A percentile compares a stretch with the other conserved stretches of the same genome.
phyloP scores from a whole-genome alignment of 495 filamentous ascomycete genomes.

The Thermothielavioides terrestris region DNA sequence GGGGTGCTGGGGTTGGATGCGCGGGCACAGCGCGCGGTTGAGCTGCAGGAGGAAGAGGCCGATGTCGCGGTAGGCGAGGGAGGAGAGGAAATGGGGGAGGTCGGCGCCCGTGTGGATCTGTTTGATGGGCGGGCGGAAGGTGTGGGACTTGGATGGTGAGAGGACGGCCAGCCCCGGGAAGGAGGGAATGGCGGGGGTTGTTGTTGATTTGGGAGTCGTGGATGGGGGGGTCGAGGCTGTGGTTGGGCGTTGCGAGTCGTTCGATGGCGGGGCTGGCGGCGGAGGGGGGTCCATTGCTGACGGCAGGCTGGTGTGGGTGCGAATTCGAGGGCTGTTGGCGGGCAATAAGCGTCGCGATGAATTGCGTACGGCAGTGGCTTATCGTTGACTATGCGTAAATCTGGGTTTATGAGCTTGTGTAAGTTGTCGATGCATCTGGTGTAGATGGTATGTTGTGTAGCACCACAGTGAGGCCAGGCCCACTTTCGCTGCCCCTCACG shows the following conservation, averaged over 20 bases:
- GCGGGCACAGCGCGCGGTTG: constrained; percentile 77
- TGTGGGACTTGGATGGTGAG: constrained; percentile 27
- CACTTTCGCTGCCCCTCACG: no score
- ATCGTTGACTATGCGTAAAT: no score
- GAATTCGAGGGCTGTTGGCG: background rate
- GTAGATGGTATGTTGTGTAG: no score
- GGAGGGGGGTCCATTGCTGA: constrained; percentile 4
- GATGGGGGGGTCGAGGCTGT: background rate
- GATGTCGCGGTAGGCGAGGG: constrained; percentile 77
- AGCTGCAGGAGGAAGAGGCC: constrained; percentile 81
- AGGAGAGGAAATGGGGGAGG: constrained; percentile 65
- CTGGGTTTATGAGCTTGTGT: no score
- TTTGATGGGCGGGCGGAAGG: constrained; percentile 55
- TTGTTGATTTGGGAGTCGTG: background rate
- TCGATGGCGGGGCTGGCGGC: background rate
- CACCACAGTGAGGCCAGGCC: no score
- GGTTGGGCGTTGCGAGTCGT: no score
- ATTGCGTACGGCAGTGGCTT: no score
- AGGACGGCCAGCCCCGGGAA: constrained; percentile 28
- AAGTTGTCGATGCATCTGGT: no score
- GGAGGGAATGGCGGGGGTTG: constrained; percentile 4
- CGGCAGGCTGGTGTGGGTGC: background rate
- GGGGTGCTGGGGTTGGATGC: no score
- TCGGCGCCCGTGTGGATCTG: constrained; percentile 73
- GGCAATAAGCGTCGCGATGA: no score